Evolutionary conservation across 177 flowering plant genomes (phyloP), one percentile per base, ranked within the genome.

Genomic region (Vitis hybrid): DNA sequence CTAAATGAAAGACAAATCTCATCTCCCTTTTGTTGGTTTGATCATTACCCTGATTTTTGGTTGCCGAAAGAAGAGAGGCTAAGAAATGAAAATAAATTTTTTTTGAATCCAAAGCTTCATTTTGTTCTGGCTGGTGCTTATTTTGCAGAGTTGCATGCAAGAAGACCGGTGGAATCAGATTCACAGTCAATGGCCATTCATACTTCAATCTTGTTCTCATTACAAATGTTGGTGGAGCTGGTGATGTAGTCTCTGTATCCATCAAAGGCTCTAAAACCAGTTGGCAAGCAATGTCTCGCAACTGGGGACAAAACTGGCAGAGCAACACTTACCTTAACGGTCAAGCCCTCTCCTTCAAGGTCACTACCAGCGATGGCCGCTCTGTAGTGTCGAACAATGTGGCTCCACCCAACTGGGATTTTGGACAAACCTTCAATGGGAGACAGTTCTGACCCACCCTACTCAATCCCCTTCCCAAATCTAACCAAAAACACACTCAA

Each of bases 271-370:
- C 83, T 18, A 77, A 65, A 23, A 69, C 74, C n/a, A 58, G 51
- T 13, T 83, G 83, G 86, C 79, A 76, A 66, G 49, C 79, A 5
- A 72, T 82, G 83, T 76, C 80, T 15, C 70, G 81, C 17, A 78
- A 79, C 54, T 79, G 81, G 81, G 81, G 78, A 50, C 81, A 75
- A 64, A 79, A 79, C 58, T 83, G 83, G 86, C 82, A 81, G 63
- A 83, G 83, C 76, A 83, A 81, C 73, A 62, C 70, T 12, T 73
- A 63, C 60, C 75, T 83, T 5, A 74, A 80, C 57, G 80, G 82
- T 6, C 85, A 80, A 59, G 69, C 74, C 15, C 83, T 80, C 64
- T 82, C 85, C 4, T 82, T 82, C 59, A 78, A 74, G 79, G 81
- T 82, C 72, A 78, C 75, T 32, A 79, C 81, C 49, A 79, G 85